Evolutionary conservation across 2,329 filamentous ascomycete species (phyloP).

Genomic region (Aspergillus tamarii): DNA sequence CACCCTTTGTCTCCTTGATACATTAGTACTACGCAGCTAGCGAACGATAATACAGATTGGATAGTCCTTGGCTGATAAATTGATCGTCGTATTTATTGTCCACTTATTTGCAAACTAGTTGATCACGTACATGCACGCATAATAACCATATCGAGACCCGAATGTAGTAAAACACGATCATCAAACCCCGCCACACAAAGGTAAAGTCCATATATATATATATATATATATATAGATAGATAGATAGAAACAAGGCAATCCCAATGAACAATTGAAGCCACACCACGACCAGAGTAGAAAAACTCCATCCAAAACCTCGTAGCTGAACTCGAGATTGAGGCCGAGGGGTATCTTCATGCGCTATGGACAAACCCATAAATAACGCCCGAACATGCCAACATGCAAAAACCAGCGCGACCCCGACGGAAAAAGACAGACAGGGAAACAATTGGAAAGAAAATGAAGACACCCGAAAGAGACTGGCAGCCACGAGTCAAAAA

Average conservation of each 20-base stretch:
- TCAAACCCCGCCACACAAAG: slow-evolving; percentile 1
- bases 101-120: slow-evolving; percentile 7
- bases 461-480: slow-evolving; percentile 18
- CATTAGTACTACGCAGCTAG: background rate
- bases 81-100: background rate
- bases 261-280: slow-evolving; percentile 24
- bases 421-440: slow-evolving; percentile 1
- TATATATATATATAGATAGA: slow-evolving; percentile 1
- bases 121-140: background rate
- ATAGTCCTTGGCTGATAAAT: background rate
- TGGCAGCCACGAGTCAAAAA: slow-evolving; percentile 23
- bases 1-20: background rate
- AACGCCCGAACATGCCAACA: slow-evolving; percentile 35
- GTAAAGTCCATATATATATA: slow-evolving; percentile 8
- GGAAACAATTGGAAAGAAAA: slow-evolving; percentile 11
- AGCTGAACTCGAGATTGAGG: slow-evolving; percentile 29
- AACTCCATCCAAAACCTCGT: slow-evolving; percentile 29
- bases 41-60: background rate
- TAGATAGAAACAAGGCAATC: slow-evolving; percentile 19
- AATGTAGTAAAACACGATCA: background rate
- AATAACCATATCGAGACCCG: background rate
- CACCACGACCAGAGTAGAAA: slow-evolving; percentile 29
- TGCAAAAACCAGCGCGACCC: slow-evolving; percentile 11
- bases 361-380: slow-evolving; percentile 32
- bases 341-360: slow-evolving; percentile 41